Base-by-base conservation (phyloP, 257 asterid genomes). In the Marsdenia floribunda region DNA sequence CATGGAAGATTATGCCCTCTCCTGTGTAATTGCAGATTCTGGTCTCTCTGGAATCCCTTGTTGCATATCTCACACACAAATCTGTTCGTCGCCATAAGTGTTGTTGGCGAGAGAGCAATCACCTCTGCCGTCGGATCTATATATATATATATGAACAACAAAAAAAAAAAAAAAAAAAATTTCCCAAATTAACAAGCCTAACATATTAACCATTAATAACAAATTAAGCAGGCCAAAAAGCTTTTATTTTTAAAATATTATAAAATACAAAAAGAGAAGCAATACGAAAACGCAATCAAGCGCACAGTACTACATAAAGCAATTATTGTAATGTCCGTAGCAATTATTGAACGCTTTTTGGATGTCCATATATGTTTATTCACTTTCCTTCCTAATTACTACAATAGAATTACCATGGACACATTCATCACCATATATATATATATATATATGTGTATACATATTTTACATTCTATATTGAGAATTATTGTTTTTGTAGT, bases 21-120 rank as follows among this genome's bases (percentile, higher is more conserved):
- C 60, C 98, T 79, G 75, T 93, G 98, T 4, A 93, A 44, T 73
- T 93, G 98, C 57, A 90, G 90, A 44, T 93, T 93, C 65, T 93
- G 98, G 68, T 93, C 98, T 79, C 98, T 87, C 38, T 90, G 93
- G n/a, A 92, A 92, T 37, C 97, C 97, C 80, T 90, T 92, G 85
- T 89, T 90, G 88, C 97, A 92, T 35, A 92, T 89, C 47, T 89
- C 96, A 58, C 97, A 92, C 54, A 92, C 91, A 64, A 90, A 93
- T 84, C 96, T 76, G 87, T 93, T 93, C 29, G 93, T 89, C 6
- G 98, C 96, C 98, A 89, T 93, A 0, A 93, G 89, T 16, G 96
- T 88, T 49, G 88, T 89, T 40, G 98, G 98, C 2, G 98, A 90
- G 35, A 93, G 89, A 2, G 92, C 98, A 38, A 93, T 80, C 3